A percentile compares a stretch with the other conserved stretches of the same genome.
These are phyloP conservation scores for Pleurotus eryngii DNA, from an alignment of 768 basidiomycete genomes.

Conservation along the genomic window DNA sequence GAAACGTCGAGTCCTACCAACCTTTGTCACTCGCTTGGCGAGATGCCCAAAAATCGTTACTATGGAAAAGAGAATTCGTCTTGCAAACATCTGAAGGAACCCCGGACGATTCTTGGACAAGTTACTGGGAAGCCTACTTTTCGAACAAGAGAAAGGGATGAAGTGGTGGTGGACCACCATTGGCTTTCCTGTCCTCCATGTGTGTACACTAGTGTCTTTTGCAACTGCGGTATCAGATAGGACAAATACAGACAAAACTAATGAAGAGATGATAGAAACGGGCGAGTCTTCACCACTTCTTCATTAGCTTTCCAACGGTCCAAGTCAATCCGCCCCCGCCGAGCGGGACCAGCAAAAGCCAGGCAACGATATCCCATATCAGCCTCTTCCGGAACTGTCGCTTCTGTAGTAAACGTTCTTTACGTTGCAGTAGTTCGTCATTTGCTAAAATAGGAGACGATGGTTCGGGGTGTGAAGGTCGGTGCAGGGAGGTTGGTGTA, in stretches of 20 bases:
- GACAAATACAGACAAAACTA: background rate
- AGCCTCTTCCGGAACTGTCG: slow-evolving; percentile 68
- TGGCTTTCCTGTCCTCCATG: too few relatives aligned
- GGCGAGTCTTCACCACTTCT: slow-evolving; percentile 48
- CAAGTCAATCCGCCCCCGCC: slow-evolving; percentile 56
- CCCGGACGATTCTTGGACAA: background rate
- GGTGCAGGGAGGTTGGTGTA: slow-evolving; percentile 30
- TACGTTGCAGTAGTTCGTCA: slow-evolving; percentile 79
- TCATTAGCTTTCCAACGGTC: slow-evolving; percentile 49
- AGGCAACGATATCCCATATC: slow-evolving; percentile 82
- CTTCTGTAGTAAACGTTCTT: slow-evolving; percentile 81
- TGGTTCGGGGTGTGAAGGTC: slow-evolving; percentile 15
- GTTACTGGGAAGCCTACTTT: background rate
- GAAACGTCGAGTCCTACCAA: background rate
- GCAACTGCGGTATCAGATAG: background rate
- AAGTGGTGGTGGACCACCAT: too few relatives aligned
- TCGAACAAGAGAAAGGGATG: background rate
- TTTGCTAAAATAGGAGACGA: slow-evolving; percentile 22
- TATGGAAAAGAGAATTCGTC: slow-evolving; percentile 2
- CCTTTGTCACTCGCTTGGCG: background rate
- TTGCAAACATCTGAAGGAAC: background rate
- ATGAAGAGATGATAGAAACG: background rate
- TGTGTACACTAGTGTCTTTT: too few relatives aligned
- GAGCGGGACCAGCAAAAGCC: slow-evolving; percentile 64
- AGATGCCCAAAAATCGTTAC: background rate